phyloP scores from a whole-genome alignment of 1,284 basidiomycete genomes.

The Takashimella koratensis region DNA sequence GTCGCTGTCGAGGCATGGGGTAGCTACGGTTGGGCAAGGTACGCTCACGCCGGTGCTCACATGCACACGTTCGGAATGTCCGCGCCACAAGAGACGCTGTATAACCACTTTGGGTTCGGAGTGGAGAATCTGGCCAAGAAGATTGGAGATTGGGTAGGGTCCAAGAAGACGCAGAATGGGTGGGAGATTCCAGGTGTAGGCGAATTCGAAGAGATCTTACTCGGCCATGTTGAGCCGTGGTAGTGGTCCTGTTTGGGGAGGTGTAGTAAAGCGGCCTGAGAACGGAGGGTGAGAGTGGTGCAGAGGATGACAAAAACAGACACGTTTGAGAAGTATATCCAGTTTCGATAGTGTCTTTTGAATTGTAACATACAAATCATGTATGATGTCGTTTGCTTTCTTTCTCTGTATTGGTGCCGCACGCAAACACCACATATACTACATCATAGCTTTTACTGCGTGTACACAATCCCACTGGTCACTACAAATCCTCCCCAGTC shows the following conservation, averaged over 20 bases:
- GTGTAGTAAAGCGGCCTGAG: neutral
- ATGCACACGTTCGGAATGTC: slow-evolving; percentile 43
- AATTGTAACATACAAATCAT: too few species aligned
- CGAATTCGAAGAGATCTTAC: slow-evolving; percentile 40
- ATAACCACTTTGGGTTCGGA: slow-evolving; percentile 42
- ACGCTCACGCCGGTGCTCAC: slow-evolving; percentile 39
- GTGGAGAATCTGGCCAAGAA: slow-evolving; percentile 28
- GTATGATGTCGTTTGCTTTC: too few species aligned
- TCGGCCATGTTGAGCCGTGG: slow-evolving; percentile 2
- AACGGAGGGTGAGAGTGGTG: neutral
- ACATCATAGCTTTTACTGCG: too few species aligned
- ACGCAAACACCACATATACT: too few species aligned
- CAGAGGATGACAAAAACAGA: too few species aligned
- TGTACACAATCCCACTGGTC: too few species aligned
- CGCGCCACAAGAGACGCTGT: slow-evolving; percentile 33
- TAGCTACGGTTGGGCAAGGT: slow-evolving; percentile 40
- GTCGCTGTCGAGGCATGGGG: slow-evolving; percentile 41
- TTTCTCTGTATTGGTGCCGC: too few species aligned
- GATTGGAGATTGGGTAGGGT: slow-evolving; percentile 24
- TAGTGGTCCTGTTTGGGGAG: too few species aligned
- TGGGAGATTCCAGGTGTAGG: slow-evolving; percentile 32
- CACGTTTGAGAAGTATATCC: too few species aligned
- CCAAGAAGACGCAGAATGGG: slow-evolving; percentile 9
- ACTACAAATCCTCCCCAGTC: slow-evolving; percentile 45
- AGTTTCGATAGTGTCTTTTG: too few species aligned